These are phyloP conservation scores for Alternaria novae-zelandiae DNA, from an alignment of 2,329 filamentous ascomycete species.

Conservation along the genomic window DNA sequence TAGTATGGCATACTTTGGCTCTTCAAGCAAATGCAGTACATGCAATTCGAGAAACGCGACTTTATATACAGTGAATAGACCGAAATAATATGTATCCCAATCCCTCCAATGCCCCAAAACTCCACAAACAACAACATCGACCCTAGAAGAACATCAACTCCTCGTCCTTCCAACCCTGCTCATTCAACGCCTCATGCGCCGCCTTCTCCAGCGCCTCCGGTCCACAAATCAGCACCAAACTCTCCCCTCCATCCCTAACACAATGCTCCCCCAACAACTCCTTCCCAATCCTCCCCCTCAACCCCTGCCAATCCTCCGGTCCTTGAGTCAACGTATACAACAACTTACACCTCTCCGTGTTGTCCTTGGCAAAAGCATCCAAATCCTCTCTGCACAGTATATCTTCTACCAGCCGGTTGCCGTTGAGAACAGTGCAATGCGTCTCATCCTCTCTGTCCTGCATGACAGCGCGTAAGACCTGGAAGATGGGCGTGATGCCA, in stretches of 20 bases:
- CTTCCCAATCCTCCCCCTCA: conserved; percentile 69
- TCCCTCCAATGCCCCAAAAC: not conserved
- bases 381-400: conserved; percentile 81
- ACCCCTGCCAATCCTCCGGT: conserved; percentile 69
- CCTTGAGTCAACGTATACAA: conserved; percentile 73
- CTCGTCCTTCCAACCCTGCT: conserved; percentile 73
- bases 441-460: conserved; percentile 69
- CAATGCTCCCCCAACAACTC: conserved; percentile 67
- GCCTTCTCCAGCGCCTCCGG: conserved; percentile 76
- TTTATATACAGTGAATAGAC: not conserved
- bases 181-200: conserved; percentile 62
- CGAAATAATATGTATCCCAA: not conserved
- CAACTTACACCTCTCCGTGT: conserved; percentile 66
- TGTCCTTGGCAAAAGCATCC: conserved; percentile 64
- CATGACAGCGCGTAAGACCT: conserved; percentile 78
- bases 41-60: not conserved
- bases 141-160: conserved; percentile 76
- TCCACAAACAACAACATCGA: not conserved
- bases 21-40: not conserved
- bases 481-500: conserved; percentile 92
- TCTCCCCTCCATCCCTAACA: conserved; percentile 56
- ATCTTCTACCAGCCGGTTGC: conserved; percentile 78
- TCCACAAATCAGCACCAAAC: conserved; percentile 78
- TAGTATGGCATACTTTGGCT: not conserved
- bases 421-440: conserved; percentile 75